Evolutionary conservation across 2,329 filamentous ascomycete species (phyloP), one percentile per base, ranked within the genome.

Genomic region (Alternaria tenuissima): DNA sequence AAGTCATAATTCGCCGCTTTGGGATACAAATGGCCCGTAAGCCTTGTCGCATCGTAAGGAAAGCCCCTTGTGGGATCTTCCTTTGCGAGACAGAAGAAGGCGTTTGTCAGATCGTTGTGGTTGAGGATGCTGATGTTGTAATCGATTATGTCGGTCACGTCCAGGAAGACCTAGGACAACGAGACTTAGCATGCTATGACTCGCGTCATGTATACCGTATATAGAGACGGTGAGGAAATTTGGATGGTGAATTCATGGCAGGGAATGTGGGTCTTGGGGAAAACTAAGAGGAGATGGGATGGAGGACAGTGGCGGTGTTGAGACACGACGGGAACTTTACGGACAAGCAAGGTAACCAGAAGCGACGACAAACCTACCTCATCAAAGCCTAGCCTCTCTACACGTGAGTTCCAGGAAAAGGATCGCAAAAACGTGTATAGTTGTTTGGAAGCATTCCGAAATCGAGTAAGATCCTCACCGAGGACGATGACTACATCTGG

Each of bases 361-460:
- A 22, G 20, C 20, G 20, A 18, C n/a, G 16, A 20, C 7, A 16
- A 9, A 39, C n/a, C 36, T 20, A 96, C 89, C 82, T 98, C 95
- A 76, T 98, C 95, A 65, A 98, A 92, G 0, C 95, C 94, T 28
- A 98, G 81, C 22, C 91, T 87, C 79, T 98, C 94, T 2, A 90
- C 89, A 62, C 88, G 91, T 34, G 83, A 83, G 63, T 88, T 92
- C 93, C 93, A 97, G 0, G 91, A 89, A 72, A 90, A 90, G 16
- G 84, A 81, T 59, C 87, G 87, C 53, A 97, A 81, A 67, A 94
- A 91, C 32, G 84, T 81, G 79, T 92, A 96, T 4, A 97, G 83
- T 44, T 84, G 83, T 80, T 97, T 97, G 59, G 93, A 96, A 24
- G 87, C 90, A 83, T 97, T 88, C 14, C 94, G 89, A 73, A 98